Evolutionary conservation across 75 land plant species (phyloP).

Genomic region (Pinus albicaulis): DNA sequence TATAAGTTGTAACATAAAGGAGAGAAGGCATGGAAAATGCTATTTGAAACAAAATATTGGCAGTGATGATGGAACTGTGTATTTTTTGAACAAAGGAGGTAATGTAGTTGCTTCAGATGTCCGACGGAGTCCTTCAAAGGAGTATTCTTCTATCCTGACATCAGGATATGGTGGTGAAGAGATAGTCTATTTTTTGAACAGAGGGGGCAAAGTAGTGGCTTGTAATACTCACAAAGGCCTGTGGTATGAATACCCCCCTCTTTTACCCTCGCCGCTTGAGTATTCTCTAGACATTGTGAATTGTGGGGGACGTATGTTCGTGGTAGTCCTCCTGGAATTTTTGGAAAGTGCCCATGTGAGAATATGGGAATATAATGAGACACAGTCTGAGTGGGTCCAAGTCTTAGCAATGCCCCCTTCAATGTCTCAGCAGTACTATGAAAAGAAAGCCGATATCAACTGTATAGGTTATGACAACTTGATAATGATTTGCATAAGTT

Average conservation of each 20-base stretch:
- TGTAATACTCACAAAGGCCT: constrained; percentile 26
- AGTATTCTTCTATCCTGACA: constrained; percentile 44
- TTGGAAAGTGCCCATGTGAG: constrained; percentile 41
- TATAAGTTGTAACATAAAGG: constrained; percentile 7
- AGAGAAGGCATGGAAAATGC: constrained; percentile 2
- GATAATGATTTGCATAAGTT: constrained; percentile 47
- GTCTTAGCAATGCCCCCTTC: constrained; percentile 42
- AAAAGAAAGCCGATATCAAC: constrained; percentile 56
- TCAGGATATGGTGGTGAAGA: constrained; percentile 28
- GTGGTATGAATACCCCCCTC: constrained; percentile 34
- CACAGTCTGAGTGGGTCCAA: constrained; percentile 24
- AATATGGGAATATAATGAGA: constrained; percentile 41
- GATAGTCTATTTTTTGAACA: constrained; percentile 40
- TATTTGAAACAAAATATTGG: background rate
- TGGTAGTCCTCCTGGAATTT: constrained; percentile 44
- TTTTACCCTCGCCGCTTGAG: constrained; percentile 34
- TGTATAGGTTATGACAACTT: constrained; percentile 33
- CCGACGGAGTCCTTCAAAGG: constrained; percentile 54
- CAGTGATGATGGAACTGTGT: constrained; percentile 26
- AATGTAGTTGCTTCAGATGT: constrained; percentile 44
- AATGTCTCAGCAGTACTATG: constrained; percentile 52
- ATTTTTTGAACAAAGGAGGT: constrained; percentile 49
- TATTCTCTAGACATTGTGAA: constrained; percentile 54
- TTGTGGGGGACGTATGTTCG: constrained; percentile 38
- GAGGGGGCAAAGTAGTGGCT: constrained; percentile 33